Evolutionary conservation across 1,284 basidiomycete species (phyloP).

Genomic region (Athelia psychrophila): DNA sequence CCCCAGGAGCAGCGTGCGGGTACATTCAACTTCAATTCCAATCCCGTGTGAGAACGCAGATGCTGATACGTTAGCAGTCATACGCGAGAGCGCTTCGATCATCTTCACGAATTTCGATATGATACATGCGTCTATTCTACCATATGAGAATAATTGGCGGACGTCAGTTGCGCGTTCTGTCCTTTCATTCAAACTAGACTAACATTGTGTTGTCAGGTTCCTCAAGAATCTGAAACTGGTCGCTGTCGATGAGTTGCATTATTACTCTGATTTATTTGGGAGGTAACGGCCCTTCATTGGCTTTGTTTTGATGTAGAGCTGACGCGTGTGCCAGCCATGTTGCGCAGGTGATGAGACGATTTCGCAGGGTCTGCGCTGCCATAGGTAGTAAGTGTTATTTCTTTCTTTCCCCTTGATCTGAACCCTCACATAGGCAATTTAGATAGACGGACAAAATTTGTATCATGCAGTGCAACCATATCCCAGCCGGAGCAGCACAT

Average conservation of each 20-base stretch:
- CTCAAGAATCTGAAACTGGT: slow-evolving; percentile 75
- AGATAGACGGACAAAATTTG: slow-evolving; percentile 66
- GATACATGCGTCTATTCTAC: slow-evolving; percentile 84
- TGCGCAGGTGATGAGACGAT: slow-evolving; percentile 73
- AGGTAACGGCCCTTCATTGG: slow-evolving; percentile 41
- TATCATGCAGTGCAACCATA: slow-evolving; percentile 91
- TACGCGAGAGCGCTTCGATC: slow-evolving; percentile 64
- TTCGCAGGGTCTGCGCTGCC: slow-evolving; percentile 80
- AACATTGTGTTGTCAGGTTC: slow-evolving; percentile 43
- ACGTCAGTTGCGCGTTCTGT: slow-evolving; percentile 35
- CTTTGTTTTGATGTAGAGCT: not conserved
- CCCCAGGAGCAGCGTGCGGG: slow-evolving; percentile 61
- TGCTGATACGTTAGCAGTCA: slow-evolving; percentile 34
- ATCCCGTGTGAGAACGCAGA: too few relatives aligned
- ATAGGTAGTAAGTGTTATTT: slow-evolving; percentile 84
- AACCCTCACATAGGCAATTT: not conserved
- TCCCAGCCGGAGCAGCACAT: slow-evolving; percentile 78
- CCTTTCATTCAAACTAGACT: not conserved
- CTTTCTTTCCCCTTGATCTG: not conserved
- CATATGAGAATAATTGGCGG: slow-evolving; percentile 84
- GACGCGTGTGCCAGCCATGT: slow-evolving; percentile 54
- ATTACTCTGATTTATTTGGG: slow-evolving; percentile 71
- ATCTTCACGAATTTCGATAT: slow-evolving; percentile 86
- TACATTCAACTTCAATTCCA: slow-evolving; percentile 21
- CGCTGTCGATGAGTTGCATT: slow-evolving; percentile 85